Evolutionary conservation across 163 green algal species (phyloP).

Genomic region (Trebouxiophyceae sp.): DNA sequence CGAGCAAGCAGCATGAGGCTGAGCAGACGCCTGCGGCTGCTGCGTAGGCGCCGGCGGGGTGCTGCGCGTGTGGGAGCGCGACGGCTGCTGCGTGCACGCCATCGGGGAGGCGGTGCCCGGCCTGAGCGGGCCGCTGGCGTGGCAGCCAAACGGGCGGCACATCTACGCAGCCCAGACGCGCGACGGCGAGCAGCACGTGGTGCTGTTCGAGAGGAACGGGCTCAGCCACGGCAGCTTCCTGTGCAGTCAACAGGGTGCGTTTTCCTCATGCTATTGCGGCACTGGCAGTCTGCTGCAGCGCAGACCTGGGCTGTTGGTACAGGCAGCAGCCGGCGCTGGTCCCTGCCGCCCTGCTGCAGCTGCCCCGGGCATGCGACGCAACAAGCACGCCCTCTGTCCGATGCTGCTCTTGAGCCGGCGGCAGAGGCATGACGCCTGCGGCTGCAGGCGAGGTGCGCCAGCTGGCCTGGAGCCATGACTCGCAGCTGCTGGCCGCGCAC

Average conservation of each 20-base stretch:
- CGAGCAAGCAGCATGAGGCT: background rate
- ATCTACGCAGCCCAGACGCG: conserved; percentile 48
- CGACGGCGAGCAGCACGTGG: conserved; percentile 26
- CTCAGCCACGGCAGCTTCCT: conserved; percentile 74
- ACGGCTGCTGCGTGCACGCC: conserved; percentile 50
- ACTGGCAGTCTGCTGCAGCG: background rate
- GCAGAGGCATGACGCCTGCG: background rate
- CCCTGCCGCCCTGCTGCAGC: background rate
- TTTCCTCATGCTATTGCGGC: background rate
- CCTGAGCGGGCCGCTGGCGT: conserved; percentile 51
- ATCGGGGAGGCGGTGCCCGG: conserved; percentile 34
- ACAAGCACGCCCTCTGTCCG: background rate
- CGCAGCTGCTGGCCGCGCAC: conserved; percentile 68
- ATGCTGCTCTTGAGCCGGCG: too few species aligned
- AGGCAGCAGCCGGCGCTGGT: background rate
- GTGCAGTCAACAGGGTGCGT: background rate
- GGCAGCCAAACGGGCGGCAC: conserved; percentile 87
- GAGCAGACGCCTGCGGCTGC: background rate
- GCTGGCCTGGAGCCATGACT: conserved; percentile 65
- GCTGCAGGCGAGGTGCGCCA: conserved; percentile 3
- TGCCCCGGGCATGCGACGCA: background rate
- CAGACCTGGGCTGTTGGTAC: background rate
- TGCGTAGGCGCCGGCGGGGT: conserved; percentile 1
- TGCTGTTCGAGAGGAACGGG: conserved; percentile 84
- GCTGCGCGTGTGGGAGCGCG: conserved; percentile 68